phyloP scores from a whole-genome alignment of 345 rosid genomes.

The Euclidium syriacum region DNA sequence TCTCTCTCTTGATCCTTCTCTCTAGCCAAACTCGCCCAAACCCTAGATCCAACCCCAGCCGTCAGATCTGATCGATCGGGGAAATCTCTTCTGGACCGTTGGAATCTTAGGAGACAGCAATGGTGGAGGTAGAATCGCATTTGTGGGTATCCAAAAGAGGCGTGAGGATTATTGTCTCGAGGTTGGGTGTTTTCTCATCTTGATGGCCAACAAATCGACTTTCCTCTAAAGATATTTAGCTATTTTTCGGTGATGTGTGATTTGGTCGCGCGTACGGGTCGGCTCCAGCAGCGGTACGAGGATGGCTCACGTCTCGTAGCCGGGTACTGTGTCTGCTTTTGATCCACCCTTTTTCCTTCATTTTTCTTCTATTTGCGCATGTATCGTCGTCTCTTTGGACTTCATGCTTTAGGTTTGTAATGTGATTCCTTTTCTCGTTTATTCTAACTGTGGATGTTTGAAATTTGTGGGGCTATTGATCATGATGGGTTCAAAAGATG shows the following conservation, averaged over 20 bases:
- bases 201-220: constrained; percentile 19
- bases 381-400: constrained; percentile 3
- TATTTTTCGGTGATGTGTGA: constrained; percentile 51
- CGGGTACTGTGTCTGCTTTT: constrained; percentile 50
- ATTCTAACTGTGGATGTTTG: not conserved
- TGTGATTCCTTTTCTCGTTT: not conserved
- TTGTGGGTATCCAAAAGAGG: constrained; percentile 28
- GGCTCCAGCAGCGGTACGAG: constrained; percentile 92
- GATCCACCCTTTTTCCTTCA: not conserved
- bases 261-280: constrained; percentile 97
- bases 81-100: constrained; percentile 28
- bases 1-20: constrained; percentile 3
- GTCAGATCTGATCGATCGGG: constrained; percentile 33
- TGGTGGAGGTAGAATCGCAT: constrained; percentile 33
- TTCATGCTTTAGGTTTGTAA: not conserved
- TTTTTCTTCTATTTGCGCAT: not conserved
- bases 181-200: constrained; percentile 7
- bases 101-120: constrained; percentile 22
- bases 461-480: not conserved
- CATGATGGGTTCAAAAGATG: not conserved
- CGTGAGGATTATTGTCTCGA: constrained; percentile 26
- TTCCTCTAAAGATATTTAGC: constrained; percentile 4
- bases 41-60: constrained; percentile 34
- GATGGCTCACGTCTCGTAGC: constrained; percentile 94
- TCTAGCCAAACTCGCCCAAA: not conserved